Conservation (phyloP, 139 green algal species). For the Limnomonas spitsbergensis region DNA sequence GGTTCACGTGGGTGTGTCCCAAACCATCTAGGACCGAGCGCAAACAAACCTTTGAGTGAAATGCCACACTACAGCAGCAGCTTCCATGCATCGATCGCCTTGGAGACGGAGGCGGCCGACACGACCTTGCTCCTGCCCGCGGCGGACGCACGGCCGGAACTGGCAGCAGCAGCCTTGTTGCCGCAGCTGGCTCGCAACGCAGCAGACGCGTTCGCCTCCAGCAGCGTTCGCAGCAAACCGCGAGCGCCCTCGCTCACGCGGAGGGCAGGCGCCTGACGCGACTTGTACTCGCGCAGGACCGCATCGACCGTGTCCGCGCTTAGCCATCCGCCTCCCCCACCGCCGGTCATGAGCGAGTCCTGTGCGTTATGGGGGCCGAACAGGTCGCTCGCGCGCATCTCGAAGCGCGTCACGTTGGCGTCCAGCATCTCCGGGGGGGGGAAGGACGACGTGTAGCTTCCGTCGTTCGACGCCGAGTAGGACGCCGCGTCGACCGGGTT, state of each 20-base stretch:
- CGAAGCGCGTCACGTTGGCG: not conserved
- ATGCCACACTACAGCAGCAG: no score
- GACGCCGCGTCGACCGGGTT: not conserved
- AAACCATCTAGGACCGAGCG: no score
- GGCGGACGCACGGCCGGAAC: no score
- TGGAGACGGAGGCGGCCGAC: no score
- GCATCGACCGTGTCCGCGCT: not conserved
- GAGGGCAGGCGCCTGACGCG: not conserved
- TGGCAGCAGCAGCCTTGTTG: no score
- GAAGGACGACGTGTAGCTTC: not conserved
- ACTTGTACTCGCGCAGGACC: not conserved
- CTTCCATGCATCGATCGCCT: no score
- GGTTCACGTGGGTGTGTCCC: no score
- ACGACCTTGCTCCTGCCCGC: no score
- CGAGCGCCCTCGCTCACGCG: not conserved
- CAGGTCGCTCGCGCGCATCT: not conserved
- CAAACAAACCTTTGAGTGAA: no score
- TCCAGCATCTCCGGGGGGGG: not conserved
- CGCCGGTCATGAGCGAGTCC: not conserved
- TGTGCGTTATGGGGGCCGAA: not conserved
- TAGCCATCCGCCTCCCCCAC: not conserved
- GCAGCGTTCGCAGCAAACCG: not conserved
- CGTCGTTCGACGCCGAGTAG: not conserved
- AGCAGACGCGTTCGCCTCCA: not conserved
- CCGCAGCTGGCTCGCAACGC: no score